A percentile compares a stretch with the other conserved stretches of the same genome.
Evolutionary conservation across 371 early-diverging fungal genomes (phyloP).

Genomic region (Umbelopsis sp.): DNA sequence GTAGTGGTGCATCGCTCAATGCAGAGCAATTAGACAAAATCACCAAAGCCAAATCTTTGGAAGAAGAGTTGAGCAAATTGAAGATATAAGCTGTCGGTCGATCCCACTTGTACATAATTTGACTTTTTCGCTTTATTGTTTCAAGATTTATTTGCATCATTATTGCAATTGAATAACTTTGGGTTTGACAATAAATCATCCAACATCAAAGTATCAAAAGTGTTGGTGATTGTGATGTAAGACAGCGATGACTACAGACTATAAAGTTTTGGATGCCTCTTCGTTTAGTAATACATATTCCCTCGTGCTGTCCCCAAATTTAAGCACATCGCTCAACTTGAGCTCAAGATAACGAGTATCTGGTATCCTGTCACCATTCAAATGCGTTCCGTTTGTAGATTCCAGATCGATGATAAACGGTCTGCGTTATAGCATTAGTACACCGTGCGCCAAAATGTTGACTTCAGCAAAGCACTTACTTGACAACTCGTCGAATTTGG

Average conservation of each 20-base stretch:
- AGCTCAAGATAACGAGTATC: slow-evolving; percentile 83
- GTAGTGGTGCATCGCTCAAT: slow-evolving; percentile 25
- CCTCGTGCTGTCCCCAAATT: slow-evolving; percentile 88
- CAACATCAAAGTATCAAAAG: no score
- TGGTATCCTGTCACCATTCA: slow-evolving; percentile 81
- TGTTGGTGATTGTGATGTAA: no score
- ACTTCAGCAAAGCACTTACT: slow-evolving; percentile 39
- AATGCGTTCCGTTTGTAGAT: slow-evolving; percentile 88
- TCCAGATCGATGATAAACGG: slow-evolving; percentile 95
- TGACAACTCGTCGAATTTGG: slow-evolving; percentile 42
- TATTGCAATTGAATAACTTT: no score
- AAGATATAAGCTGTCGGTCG: neutral
- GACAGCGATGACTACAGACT: no score
- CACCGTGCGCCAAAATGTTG: no score
- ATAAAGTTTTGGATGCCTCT: slow-evolving; percentile 27
- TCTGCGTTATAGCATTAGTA: slow-evolving; percentile 34
- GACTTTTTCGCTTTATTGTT: neutral
- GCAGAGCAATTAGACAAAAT: slow-evolving; percentile 35
- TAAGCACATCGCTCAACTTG: slow-evolving; percentile 78
- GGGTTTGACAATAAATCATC: no score
- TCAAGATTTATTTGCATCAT: neutral
- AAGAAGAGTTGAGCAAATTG: slow-evolving; percentile 31
- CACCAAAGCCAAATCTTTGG: slow-evolving; percentile 34
- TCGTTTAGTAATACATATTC: slow-evolving; percentile 91
- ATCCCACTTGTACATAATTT: neutral